phyloP scores from a whole-genome alignment of 129 eudicot species.

The Calendula officinalis region DNA sequence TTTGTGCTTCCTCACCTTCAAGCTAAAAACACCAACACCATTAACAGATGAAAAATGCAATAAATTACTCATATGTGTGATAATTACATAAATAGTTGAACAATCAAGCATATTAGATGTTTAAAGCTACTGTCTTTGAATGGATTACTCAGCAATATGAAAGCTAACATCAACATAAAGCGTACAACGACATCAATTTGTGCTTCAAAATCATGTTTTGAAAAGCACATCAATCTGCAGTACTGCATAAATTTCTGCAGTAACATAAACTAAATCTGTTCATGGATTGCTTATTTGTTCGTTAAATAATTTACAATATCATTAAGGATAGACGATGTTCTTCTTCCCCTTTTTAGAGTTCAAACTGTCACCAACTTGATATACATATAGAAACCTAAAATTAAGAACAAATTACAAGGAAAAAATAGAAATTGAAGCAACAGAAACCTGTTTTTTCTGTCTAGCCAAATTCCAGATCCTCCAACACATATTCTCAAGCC shows the following conservation, averaged over 20 bases:
- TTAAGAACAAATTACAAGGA: neutral
- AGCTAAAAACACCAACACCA: constrained; percentile 44
- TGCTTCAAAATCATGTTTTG: neutral
- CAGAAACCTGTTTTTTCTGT: constrained; percentile 87
- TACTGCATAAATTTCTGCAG: neutral
- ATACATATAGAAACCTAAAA: neutral
- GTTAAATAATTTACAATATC: neutral
- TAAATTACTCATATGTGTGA: neutral
- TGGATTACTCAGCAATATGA: neutral
- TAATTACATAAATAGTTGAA: neutral
- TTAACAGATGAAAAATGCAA: constrained; percentile 5
- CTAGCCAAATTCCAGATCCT: constrained; percentile 99
- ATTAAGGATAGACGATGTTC: neutral
- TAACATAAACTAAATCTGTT: constrained; percentile 2
- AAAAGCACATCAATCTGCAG: neutral
- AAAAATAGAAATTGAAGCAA: too few species aligned
- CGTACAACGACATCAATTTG: neutral
- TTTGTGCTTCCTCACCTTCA: constrained; percentile 82
- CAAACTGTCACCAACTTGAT: neutral
- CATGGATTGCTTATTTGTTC: constrained; percentile 3
- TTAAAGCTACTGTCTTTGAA: constrained; percentile 10
- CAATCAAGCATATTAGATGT: neutral
- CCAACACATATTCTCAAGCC: constrained; percentile 99
- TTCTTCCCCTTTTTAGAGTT: neutral
- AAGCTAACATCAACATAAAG: neutral